Conservation (phyloP, 148 eudicot genomes). For the Persicaria tinctoria region DNA sequence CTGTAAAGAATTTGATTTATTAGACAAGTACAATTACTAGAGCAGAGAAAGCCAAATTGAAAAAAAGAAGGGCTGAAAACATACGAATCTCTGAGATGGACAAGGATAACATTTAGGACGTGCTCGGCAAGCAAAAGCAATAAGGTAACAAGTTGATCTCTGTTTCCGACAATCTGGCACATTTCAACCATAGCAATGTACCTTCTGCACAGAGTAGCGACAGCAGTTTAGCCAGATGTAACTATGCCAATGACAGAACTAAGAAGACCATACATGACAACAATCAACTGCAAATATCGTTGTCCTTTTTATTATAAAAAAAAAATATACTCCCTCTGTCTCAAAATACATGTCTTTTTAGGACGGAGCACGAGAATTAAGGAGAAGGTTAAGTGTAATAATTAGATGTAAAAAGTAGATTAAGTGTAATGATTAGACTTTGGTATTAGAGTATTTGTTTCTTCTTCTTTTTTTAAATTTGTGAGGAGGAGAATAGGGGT, state of each 20-base stretch:
- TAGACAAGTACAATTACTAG: not conserved
- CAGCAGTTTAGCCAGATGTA: not conserved
- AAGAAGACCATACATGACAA: not conserved
- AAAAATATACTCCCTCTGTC: no score
- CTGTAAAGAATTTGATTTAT: conserved; percentile 22
- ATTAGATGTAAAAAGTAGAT: no score
- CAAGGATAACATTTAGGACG: conserved; percentile 67
- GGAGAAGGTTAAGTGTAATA: no score
- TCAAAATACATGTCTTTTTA: no score
- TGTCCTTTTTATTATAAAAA: not conserved
- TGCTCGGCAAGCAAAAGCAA: conserved; percentile 74
- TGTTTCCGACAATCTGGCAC: conserved; percentile 80
- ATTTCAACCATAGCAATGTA: conserved; percentile 87
- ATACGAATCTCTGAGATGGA: conserved; percentile 86
- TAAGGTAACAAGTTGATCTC: conserved; percentile 72
- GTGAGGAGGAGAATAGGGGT: no score
- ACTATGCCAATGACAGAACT: not conserved
- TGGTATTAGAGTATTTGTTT: no score
- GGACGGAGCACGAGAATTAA: no score
- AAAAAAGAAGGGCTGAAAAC: conserved; percentile 14
- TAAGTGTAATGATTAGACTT: no score
- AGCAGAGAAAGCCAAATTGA: not conserved
- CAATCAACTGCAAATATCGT: not conserved
- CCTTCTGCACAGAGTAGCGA: conserved; percentile 38
- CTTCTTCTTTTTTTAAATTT: no score